Evolutionary conservation across 139 green algal genomes (phyloP).

Genomic region (Chlamydomonas urium): DNA sequence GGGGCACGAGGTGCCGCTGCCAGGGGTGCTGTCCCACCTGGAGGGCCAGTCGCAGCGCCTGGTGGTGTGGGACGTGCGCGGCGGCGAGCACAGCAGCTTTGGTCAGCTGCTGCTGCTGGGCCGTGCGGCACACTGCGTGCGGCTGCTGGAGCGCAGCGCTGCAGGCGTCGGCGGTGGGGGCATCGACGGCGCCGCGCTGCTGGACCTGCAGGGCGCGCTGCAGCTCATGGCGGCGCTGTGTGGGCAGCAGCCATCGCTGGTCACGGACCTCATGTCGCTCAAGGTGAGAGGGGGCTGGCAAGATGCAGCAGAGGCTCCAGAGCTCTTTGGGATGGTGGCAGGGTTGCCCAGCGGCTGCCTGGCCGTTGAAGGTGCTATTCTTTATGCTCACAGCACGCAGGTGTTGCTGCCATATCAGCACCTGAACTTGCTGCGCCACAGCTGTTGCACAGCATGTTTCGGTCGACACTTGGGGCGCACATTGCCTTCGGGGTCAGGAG

Average conservation of each 20-base stretch:
- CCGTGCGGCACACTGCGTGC: neutral
- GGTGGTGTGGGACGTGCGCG: slow-evolving; percentile 9
- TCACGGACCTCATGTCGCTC: slow-evolving; percentile 12
- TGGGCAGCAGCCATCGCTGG: neutral
- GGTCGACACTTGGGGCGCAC: too few relatives aligned
- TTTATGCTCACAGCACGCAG: too few relatives aligned
- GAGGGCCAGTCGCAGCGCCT: neutral
- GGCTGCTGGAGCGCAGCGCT: neutral
- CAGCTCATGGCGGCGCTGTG: neutral
- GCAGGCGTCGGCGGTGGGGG: neutral
- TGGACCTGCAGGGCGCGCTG: neutral
- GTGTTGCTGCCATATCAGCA: too few relatives aligned
- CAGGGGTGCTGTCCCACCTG: neutral
- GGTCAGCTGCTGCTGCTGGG: slow-evolving; percentile 13
- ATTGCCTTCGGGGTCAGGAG: too few relatives aligned
- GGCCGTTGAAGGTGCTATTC: too few relatives aligned
- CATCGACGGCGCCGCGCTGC: neutral
- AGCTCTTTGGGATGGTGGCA: too few relatives aligned
- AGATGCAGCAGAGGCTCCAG: too few relatives aligned
- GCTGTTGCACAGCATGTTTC: too few relatives aligned
- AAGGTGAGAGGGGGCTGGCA: too few relatives aligned
- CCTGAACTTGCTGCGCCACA: too few relatives aligned
- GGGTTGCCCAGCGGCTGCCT: too few relatives aligned
- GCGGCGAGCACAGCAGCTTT: neutral
- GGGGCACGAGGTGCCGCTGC: neutral